Evolutionary conservation across 306 rosid genomes (phyloP).

Genomic region (Astragalus membranaceus): DNA sequence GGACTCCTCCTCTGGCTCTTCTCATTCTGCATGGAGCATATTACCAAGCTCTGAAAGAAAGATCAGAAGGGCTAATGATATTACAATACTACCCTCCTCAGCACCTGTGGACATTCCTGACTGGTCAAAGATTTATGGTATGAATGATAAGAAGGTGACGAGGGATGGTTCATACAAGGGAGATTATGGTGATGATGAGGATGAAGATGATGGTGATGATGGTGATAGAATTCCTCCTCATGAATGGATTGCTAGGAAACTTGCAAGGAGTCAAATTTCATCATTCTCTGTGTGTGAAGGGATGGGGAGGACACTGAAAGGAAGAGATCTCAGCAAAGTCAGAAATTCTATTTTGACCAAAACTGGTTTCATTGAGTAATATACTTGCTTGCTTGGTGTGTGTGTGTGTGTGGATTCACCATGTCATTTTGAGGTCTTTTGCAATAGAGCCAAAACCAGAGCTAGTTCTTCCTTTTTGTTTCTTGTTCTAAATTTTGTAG

Average conservation of each 20-base stretch:
- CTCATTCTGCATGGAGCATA: slow-evolving; percentile 43
- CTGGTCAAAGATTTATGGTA: slow-evolving; percentile 77
- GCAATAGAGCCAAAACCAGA: slow-evolving; percentile 22
- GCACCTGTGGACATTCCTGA: slow-evolving; percentile 71
- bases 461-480: slow-evolving; percentile 19
- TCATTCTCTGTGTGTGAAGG: slow-evolving; percentile 83
- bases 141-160: slow-evolving; percentile 24
- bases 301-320: slow-evolving; percentile 70
- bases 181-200: not conserved
- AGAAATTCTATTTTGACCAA: slow-evolving; percentile 65
- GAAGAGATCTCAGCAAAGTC: slow-evolving; percentile 82
- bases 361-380: slow-evolving; percentile 71
- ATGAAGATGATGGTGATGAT: slow-evolving; percentile 27
- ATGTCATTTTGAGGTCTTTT: not conserved
- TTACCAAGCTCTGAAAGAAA: slow-evolving; percentile 38
- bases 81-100: slow-evolving; percentile 30
- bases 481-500: slow-evolving; percentile 14
- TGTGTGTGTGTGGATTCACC: not conserved
- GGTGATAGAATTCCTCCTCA: slow-evolving; percentile 71
- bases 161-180: not conserved
- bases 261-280: slow-evolving; percentile 71
- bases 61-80: slow-evolving; percentile 35
- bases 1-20: slow-evolving; percentile 27
- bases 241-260: slow-evolving; percentile 87
- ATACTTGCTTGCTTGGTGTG: not conserved